Evolutionary conservation across 169 alveolate genomes (phyloP), one percentile per base, ranked within the genome.

Genomic region (Plasmodium inui): DNA sequence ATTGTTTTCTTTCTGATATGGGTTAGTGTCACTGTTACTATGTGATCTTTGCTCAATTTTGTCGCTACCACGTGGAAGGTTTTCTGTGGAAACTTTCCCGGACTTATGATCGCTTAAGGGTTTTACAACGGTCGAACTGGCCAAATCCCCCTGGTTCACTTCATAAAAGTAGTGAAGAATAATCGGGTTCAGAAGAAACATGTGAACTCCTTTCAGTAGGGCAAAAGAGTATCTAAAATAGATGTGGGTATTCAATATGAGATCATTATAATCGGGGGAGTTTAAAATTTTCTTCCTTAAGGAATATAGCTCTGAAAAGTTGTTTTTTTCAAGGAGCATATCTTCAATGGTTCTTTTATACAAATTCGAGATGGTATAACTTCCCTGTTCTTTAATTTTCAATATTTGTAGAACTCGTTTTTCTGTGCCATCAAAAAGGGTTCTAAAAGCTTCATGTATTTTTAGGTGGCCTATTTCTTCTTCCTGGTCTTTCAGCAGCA

Each of bases 141-240:
- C n/a, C n/a, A 26, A 39, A 26, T 26, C 3, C 67, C 44, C 84
- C 28, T 85, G 79, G 67, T 76, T 74, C 26, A 50, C 76, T 74
- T 76, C 93, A 74, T 85, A 85, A 32, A 85, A 85, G 61, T 85
- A 85, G 70, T 74, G 79, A 74, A 85, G 74, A 50, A 85, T 73
- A 44, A 74, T 26, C 6, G 93, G 93, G 44, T 85, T 57, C 39
- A 85, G 70, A 2, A 85, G 12, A 74, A 85, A 85, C 55, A 37
- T 41, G 44, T 85, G 79, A 1, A 72, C 76, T 12, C 44, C 41
- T 50, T 85, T 53, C 67, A 85, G 79, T 46, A 85, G 41, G n/a
- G 12, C 41, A 74, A 34, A 73, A 37, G 93, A 46, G 67, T 85
- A 61, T 50, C 78, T 85, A 44, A 73, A 85, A 55, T 85, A 85